Base-by-base conservation (phyloP, 352 stramenopile species). In the Globisporangium carolinianum region DNA sequence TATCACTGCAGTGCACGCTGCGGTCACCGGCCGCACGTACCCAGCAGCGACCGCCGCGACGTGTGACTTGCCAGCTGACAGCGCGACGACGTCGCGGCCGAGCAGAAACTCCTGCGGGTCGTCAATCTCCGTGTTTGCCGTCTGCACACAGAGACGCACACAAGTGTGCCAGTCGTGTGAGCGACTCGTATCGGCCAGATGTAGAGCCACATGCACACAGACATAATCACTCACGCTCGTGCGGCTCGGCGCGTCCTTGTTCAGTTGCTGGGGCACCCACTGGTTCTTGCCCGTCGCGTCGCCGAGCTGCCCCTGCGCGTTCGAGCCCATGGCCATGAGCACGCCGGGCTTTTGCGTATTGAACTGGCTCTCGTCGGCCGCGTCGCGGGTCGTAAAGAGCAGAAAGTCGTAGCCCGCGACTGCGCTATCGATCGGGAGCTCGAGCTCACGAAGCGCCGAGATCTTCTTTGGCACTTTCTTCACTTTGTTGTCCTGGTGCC, bases 401-500 rank as follows among this genome's bases (percentile, higher is more conserved):
- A 84, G 68, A 53, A 92, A 92, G 52, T 92, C 83, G 17, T 68
- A 71, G 4, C 83, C 83, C 47, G 78, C 88, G 24, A 55, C 59
- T 11, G 65, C 80, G 8, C 83, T 60, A 47, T 86, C 71, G 0
- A 89, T 77, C 35, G 83, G 78, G 32, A 92, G 69, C 65, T 92
- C 83, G 17, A 90, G 66, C 65, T 92, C 83, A 4, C 83, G 77
- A 38, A 92, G 69, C 9, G 83, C 83, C 39, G 83, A 92, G 58
- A 92, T 88, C 61, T 92, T 92, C 68, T 92, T 92, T 18, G 83
- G 83, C 15, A 71, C 69, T 62, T 92, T 92, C 68, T 92, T 92
- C 69, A 78, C 81, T 58, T 92, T 92, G 68, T 90, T 92, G 47
- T 92, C 83, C 53, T 92, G 83, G 66, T 93, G 83, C 1, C 83